Conservation (phyloP, 768 basidiomycete genomes). For the Rubroboletus pulcherrimus region DNA sequence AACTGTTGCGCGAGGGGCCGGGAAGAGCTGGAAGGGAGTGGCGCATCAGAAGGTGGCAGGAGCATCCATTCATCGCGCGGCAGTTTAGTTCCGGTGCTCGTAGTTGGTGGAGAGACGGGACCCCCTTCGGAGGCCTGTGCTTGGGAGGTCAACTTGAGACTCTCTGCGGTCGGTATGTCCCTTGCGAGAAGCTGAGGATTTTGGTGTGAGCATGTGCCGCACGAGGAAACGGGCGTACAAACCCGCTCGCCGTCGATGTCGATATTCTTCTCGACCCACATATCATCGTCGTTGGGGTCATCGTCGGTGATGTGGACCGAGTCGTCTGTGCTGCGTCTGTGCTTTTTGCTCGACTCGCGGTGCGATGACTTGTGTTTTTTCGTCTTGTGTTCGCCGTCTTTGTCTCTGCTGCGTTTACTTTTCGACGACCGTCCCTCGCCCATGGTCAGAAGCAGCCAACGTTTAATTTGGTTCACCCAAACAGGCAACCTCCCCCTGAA, state of each 20-base stretch:
- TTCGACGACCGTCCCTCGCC: slow-evolving; percentile 21
- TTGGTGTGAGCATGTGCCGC: slow-evolving; percentile 4
- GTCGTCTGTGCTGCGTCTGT: slow-evolving; percentile 32
- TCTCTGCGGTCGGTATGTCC: slow-evolving; percentile 74
- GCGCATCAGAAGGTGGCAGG: slow-evolving; percentile 26
- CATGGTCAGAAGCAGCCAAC: slow-evolving; percentile 16
- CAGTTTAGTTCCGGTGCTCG: slow-evolving; percentile 45
- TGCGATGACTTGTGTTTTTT: slow-evolving; percentile 53
- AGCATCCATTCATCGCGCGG: slow-evolving; percentile 93
- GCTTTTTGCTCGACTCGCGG: slow-evolving; percentile 34
- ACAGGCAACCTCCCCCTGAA: background rate
- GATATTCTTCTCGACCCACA: slow-evolving; percentile 89
- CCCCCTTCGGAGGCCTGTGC: slow-evolving; percentile 45
- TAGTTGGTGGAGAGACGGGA: slow-evolving; percentile 45
- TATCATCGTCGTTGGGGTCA: slow-evolving; percentile 65
- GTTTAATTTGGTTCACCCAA: background rate
- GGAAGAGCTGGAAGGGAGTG: slow-evolving; percentile 31
- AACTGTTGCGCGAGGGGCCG: slow-evolving; percentile 29
- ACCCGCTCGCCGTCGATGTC: slow-evolving; percentile 75
- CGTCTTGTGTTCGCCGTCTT: slow-evolving; percentile 42
- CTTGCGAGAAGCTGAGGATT: slow-evolving; percentile 53
- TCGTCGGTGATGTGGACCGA: slow-evolving; percentile 55
- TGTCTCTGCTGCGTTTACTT: slow-evolving; percentile 32
- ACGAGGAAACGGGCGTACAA: slow-evolving; percentile 24
- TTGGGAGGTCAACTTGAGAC: slow-evolving; percentile 64